A percentile compares a stretch with the other conserved stretches of the same genome.
Evolutionary conservation across 768 basidiomycete species (phyloP).

Genomic region (Termitomyces sp.): DNA sequence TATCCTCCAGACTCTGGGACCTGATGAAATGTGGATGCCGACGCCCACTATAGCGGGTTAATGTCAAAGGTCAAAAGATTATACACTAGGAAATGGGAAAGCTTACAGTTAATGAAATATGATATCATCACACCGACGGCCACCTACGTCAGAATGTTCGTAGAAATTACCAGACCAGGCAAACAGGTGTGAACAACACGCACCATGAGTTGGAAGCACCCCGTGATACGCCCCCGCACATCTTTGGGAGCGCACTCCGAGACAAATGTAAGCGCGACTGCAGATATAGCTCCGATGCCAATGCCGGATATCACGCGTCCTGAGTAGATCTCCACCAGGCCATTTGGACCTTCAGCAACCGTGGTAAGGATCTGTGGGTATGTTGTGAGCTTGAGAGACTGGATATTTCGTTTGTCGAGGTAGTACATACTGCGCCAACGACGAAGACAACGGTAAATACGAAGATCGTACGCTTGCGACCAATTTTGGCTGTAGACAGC

Average conservation of each 20-base stretch:
- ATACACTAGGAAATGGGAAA: neutral
- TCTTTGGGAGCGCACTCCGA: slow-evolving; percentile 87
- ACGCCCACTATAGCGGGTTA: slow-evolving; percentile 49
- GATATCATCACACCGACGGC: slow-evolving; percentile 84
- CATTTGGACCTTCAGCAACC: slow-evolving; percentile 55
- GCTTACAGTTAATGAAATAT: slow-evolving; percentile 77
- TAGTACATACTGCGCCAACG: slow-evolving; percentile 62
- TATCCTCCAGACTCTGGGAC: slow-evolving; percentile 61
- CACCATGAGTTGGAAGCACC: slow-evolving; percentile 84
- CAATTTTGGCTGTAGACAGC: slow-evolving; percentile 49
- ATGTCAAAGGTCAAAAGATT: neutral
- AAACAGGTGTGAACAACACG: slow-evolving; percentile 1
- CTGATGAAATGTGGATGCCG: slow-evolving; percentile 47
- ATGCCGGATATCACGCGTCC: slow-evolving; percentile 80
- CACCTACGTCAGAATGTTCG: slow-evolving; percentile 31
- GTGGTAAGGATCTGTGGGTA: slow-evolving; percentile 66
- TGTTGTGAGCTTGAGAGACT: neutral
- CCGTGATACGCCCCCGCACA: slow-evolving; percentile 83
- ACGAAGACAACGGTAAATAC: slow-evolving; percentile 62
- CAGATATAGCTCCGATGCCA: slow-evolving; percentile 81
- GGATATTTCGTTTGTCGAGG: neutral
- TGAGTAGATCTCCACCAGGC: slow-evolving; percentile 71
- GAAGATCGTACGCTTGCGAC: slow-evolving; percentile 65
- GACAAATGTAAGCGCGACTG: slow-evolving; percentile 82
- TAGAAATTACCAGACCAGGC: no score